These are phyloP conservation scores for Cryomyces minteri DNA, from an alignment of 495 filamentous ascomycete species.

Conservation along the genomic window DNA sequence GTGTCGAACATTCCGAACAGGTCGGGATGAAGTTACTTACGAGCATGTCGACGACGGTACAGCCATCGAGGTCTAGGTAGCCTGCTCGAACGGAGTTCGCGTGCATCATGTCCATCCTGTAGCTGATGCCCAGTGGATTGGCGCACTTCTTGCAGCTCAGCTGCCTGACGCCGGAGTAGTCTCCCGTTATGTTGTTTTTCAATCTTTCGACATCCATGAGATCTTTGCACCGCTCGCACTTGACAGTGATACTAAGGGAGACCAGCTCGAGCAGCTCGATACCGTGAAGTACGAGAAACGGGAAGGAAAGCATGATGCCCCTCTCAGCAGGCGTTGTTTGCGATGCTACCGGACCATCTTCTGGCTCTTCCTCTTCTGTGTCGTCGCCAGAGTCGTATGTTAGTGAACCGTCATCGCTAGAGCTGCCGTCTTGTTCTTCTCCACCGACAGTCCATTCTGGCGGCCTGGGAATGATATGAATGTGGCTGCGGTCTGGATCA, in stretches of 20 bases:
- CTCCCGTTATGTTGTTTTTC: slow-evolving; percentile 24
- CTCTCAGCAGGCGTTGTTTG: slow-evolving; percentile 22
- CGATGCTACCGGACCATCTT: slow-evolving; percentile 14
- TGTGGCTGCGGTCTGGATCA: slow-evolving; percentile 37
- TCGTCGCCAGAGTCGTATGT: slow-evolving; percentile 14
- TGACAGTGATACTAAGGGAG: slow-evolving; percentile 50
- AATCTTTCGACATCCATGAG: slow-evolving; percentile 52
- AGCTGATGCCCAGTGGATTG: slow-evolving; percentile 44
- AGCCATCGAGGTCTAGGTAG: slow-evolving; percentile 67
- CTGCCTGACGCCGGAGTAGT: slow-evolving; percentile 14
- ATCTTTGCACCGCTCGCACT: slow-evolving; percentile 75
- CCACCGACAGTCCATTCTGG: slow-evolving; percentile 50
- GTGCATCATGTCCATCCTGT: slow-evolving; percentile 61
- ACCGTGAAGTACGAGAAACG: slow-evolving; percentile 59
- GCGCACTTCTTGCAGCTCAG: slow-evolving; percentile 64
- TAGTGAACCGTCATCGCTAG: neutral
- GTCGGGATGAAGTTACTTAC: slow-evolving; percentile 72
- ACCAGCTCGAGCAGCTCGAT: slow-evolving; percentile 65
- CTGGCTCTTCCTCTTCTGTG: slow-evolving; percentile 21
- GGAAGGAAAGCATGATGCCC: slow-evolving; percentile 69
- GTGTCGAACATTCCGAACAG: slow-evolving; percentile 60
- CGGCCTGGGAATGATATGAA: slow-evolving; percentile 62
- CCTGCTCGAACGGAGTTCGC: slow-evolving; percentile 57
- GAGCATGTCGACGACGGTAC: slow-evolving; percentile 61
- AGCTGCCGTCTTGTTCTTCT: slow-evolving; percentile 4